A percentile compares a stretch with the other conserved stretches of the same genome.
Conservation (phyloP, 2,329 filamentous ascomycete genomes). For the Colletotrichum lentis region DNA sequence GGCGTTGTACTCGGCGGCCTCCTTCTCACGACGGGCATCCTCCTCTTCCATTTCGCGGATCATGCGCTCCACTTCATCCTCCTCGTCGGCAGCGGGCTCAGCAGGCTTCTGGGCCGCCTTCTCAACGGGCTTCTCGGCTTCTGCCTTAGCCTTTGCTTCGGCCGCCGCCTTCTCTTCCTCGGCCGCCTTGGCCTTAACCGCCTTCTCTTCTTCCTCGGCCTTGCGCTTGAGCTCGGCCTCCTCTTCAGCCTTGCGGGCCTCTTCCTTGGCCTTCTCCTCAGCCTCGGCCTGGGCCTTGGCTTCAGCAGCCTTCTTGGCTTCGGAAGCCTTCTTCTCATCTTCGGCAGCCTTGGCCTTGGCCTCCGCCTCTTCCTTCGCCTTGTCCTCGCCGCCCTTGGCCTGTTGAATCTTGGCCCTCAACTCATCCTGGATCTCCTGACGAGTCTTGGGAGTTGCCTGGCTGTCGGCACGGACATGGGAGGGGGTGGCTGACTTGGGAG, state of each 20-base stretch:
- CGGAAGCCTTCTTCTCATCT: slow-evolving; percentile 43
- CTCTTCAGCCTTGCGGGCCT: slow-evolving; percentile 37
- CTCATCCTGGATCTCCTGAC: slow-evolving; percentile 83
- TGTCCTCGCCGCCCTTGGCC: slow-evolving; percentile 53
- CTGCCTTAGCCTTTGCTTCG: slow-evolving; percentile 44
- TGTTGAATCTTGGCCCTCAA: slow-evolving; percentile 81
- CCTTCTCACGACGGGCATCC: slow-evolving; percentile 59
- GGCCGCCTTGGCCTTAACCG: slow-evolving; percentile 46
- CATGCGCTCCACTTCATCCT: slow-evolving; percentile 67
- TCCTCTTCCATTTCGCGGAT: slow-evolving; percentile 70
- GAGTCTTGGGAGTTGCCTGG: slow-evolving; percentile 71
- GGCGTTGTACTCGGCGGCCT: slow-evolving; percentile 51
- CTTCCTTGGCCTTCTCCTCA: slow-evolving; percentile 28
- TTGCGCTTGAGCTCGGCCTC: slow-evolving; percentile 53
- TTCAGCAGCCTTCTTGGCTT: slow-evolving; percentile 44
- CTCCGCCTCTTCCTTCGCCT: slow-evolving; percentile 49
- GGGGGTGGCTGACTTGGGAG: slow-evolving; percentile 75
- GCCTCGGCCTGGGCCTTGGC: slow-evolving; percentile 41
- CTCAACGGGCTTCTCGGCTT: slow-evolving; percentile 42
- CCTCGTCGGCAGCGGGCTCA: slow-evolving; percentile 53
- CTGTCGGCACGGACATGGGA: slow-evolving; percentile 78
- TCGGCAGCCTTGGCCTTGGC: slow-evolving; percentile 52
- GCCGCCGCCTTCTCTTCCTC: slow-evolving; percentile 45
- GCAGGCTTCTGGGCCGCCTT: slow-evolving; percentile 43
- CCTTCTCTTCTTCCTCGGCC: slow-evolving; percentile 44